phyloP scores from a whole-genome alignment of 169 alveolate genomes.

The Cardiosporidium cionae region DNA sequence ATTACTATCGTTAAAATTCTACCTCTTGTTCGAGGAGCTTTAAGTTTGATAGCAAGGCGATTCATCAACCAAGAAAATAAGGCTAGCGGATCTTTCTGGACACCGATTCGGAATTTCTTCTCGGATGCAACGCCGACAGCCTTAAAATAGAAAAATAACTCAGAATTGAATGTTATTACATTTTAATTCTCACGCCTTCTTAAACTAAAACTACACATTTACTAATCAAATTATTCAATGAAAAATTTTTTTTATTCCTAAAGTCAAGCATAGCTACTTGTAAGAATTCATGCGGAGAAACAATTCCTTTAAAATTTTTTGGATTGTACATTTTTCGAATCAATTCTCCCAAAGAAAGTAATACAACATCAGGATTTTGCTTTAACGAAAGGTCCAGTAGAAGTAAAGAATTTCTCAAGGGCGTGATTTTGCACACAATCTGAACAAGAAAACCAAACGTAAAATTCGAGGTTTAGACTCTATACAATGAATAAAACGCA shows the following conservation, averaged over 20 bases:
- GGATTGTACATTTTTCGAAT: slow-evolving; percentile 92
- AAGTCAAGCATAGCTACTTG: slow-evolving; percentile 34
- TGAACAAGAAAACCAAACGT: background rate
- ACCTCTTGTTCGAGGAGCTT: too few relatives aligned
- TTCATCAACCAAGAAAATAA: slow-evolving; percentile 82
- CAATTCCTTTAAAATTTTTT: slow-evolving; percentile 92
- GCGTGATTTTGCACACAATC: slow-evolving; percentile 31
- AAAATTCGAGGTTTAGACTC: too few relatives aligned
- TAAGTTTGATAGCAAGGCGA: slow-evolving; percentile 14
- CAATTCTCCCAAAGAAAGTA: slow-evolving; percentile 81
- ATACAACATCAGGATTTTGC: slow-evolving; percentile 69
- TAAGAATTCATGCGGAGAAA: slow-evolving; percentile 92
- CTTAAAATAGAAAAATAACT: background rate
- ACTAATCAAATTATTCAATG: slow-evolving; percentile 40
- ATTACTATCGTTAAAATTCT: background rate
- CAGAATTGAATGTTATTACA: too few relatives aligned
- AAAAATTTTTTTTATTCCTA: slow-evolving; percentile 17
- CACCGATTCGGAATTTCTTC: slow-evolving; percentile 59
- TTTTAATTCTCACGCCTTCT: background rate
- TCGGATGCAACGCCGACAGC: slow-evolving; percentile 33
- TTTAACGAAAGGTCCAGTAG: slow-evolving; percentile 18
- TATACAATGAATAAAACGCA: too few relatives aligned
- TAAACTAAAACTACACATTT: background rate
- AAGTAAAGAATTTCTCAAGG: slow-evolving; percentile 37
- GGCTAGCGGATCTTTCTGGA: slow-evolving; percentile 84